Evolutionary conservation across 371 early-diverging fungal genomes (phyloP).

Genomic region (Conidiobolus incongruus): DNA sequence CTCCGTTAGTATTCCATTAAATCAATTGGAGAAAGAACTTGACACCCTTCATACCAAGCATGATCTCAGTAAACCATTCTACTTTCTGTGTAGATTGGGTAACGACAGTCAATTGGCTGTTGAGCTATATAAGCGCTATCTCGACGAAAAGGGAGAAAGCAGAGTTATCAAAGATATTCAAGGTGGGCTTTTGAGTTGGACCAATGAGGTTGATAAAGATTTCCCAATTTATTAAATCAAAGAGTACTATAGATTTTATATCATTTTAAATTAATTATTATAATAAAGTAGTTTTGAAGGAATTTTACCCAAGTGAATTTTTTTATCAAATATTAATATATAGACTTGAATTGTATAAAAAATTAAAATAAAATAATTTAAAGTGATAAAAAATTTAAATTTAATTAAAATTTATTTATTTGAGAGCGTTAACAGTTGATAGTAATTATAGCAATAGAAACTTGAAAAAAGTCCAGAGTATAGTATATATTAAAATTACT

Average conservation of each 20-base stretch:
- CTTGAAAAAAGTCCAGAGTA: not conserved
- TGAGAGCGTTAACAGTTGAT: not conserved
- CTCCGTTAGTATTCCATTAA: constrained; percentile 10
- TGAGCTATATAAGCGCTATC: constrained; percentile 14
- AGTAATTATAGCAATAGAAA: not conserved
- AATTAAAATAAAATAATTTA: not conserved
- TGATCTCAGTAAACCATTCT: constrained; percentile 21
- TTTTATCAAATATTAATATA: not conserved
- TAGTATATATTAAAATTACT: too few species aligned
- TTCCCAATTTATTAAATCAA: constrained; percentile 63
- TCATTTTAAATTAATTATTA: not conserved
- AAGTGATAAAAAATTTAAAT: not conserved
- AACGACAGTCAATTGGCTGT: constrained; percentile 78
- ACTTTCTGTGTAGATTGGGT: constrained; percentile 74
- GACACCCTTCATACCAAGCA: too few species aligned
- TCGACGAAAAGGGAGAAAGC: constrained; percentile 22
- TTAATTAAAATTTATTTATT: not conserved
- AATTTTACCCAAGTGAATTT: not conserved
- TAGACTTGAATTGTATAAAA: not conserved
- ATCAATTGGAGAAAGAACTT: too few species aligned
- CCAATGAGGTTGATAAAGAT: constrained; percentile 37
- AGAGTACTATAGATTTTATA: not conserved
- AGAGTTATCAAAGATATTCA: constrained; percentile 30
- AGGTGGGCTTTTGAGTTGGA: constrained; percentile 66
- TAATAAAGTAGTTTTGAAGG: not conserved